phyloP scores from a whole-genome alignment of 140 eudicot species.

The Oenanthe javanica region DNA sequence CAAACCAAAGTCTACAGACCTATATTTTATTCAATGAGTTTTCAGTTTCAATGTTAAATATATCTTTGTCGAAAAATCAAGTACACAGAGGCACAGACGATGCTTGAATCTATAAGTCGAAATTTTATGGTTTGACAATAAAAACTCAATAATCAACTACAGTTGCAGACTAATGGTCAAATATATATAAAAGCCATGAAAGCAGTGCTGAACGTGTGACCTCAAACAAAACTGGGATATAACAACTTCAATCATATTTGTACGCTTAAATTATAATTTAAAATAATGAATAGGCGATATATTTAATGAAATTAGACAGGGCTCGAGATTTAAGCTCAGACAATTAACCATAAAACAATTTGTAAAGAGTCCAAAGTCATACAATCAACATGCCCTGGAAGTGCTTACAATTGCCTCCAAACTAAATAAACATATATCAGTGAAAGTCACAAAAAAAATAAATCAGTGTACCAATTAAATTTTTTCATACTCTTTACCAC shows the following conservation, averaged over 20 bases:
- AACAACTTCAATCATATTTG: background rate
- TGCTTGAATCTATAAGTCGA: background rate
- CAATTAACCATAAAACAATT: too few relatives aligned
- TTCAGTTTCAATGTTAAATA: too few relatives aligned
- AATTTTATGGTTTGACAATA: background rate
- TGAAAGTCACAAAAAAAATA: background rate
- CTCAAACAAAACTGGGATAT: background rate
- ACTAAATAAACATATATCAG: background rate
- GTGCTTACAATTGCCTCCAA: background rate
- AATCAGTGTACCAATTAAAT: background rate
- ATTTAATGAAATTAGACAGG: too few relatives aligned
- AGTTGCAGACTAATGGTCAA: background rate
- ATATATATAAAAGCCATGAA: background rate
- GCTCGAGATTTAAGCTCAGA: too few relatives aligned
- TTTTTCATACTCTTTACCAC: background rate
- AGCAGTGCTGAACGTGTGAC: background rate
- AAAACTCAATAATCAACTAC: too few relatives aligned
- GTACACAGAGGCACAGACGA: background rate
- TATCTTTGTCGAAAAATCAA: background rate
- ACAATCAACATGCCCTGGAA: too few relatives aligned
- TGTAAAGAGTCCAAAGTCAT: too few relatives aligned
- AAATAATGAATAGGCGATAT: too few relatives aligned
- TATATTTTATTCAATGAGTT: too few relatives aligned
- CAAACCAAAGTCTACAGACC: too few relatives aligned
- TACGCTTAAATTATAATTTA: too few relatives aligned